phyloP scores from a whole-genome alignment of 768 basidiomycete genomes.

The Lyophyllum shimeji region DNA sequence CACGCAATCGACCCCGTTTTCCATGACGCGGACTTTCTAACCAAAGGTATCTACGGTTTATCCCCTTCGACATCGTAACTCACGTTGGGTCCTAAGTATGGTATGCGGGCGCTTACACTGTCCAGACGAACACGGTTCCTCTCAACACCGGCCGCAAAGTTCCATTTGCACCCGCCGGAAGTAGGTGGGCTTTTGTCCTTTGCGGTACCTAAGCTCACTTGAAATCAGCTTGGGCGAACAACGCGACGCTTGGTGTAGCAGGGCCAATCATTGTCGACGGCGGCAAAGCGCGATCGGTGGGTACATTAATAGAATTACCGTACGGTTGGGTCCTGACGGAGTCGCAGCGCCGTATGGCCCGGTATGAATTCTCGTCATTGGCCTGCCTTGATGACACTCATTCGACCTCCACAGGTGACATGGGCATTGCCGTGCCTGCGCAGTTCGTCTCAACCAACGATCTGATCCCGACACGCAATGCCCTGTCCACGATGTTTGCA shows the following conservation, averaged over 20 bases:
- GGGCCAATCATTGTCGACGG: constrained; percentile 63
- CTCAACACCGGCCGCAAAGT: constrained; percentile 50
- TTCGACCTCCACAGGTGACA: constrained; percentile 39
- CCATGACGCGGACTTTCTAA: constrained; percentile 47
- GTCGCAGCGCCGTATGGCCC: constrained; percentile 53
- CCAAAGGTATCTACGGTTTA: constrained; percentile 34
- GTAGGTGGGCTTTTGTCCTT: constrained; percentile 23
- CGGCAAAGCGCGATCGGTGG: constrained; percentile 57
- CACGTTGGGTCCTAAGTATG: constrained; percentile 36
- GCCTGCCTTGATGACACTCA: background rate
- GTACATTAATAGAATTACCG: background rate
- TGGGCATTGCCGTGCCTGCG: constrained; percentile 62
- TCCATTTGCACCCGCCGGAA: constrained; percentile 44
- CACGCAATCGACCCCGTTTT: constrained; percentile 43
- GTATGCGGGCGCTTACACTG: constrained; percentile 63
- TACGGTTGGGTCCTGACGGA: background rate
- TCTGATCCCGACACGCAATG: constrained; percentile 53
- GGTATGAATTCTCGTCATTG: constrained; percentile 25
- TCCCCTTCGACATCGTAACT: background rate
- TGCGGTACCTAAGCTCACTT: constrained; percentile 20
- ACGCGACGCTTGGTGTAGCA: constrained; percentile 52
- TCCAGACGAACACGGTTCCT: constrained; percentile 56
- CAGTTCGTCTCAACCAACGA: constrained; percentile 65
- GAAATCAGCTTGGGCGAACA: constrained; percentile 49
- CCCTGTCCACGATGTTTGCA: constrained; percentile 58